A percentile compares a stretch with the other conserved stretches of the same genome.
Conservation (phyloP, 2,329 filamentous ascomycete species). For the Thielaviopsis euricoi region DNA sequence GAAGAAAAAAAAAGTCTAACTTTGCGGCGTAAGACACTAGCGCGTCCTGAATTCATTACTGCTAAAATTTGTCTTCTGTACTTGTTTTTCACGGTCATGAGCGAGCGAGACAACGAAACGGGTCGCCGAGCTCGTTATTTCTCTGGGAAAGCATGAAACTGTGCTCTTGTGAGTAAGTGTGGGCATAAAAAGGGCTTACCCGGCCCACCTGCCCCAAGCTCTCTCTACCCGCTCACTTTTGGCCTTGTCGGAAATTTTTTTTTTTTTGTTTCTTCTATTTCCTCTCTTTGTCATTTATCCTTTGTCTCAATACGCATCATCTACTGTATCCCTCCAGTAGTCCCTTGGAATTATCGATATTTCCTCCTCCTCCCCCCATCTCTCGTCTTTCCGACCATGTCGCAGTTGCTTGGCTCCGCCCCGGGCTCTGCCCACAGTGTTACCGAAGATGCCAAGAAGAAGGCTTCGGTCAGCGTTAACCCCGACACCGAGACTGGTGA, state of each 20-base stretch:
- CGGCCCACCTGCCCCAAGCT: neutral
- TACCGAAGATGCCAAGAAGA: neutral
- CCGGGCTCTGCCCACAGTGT: neutral
- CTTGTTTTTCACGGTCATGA: too few relatives aligned
- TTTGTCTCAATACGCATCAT: neutral
- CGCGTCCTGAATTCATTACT: too few relatives aligned
- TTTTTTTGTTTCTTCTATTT: neutral
- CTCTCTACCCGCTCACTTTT: too few relatives aligned
- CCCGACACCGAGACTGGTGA: constrained; percentile 2
- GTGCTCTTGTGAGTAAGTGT: neutral
- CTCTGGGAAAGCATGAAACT: neutral
- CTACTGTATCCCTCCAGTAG: neutral
- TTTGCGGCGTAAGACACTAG: too few relatives aligned
- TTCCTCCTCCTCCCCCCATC: neutral
- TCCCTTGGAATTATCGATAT: neutral
- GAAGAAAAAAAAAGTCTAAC: too few relatives aligned
- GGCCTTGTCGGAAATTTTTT: neutral
- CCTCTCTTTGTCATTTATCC: neutral
- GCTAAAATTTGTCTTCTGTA: too few relatives aligned
- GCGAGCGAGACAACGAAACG: too few relatives aligned
- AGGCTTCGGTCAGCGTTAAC: neutral
- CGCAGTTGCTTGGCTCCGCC: neutral
- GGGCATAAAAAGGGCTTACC: neutral
- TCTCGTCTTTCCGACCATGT: neutral
- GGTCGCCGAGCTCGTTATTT: too few relatives aligned